Percentiles rank a stretch among this genome's conserved stretches.
These are phyloP conservation scores for Colletotrichum ledebouriae DNA, from an alignment of 2,329 filamentous ascomycete genomes.

Conservation along the genomic window DNA sequence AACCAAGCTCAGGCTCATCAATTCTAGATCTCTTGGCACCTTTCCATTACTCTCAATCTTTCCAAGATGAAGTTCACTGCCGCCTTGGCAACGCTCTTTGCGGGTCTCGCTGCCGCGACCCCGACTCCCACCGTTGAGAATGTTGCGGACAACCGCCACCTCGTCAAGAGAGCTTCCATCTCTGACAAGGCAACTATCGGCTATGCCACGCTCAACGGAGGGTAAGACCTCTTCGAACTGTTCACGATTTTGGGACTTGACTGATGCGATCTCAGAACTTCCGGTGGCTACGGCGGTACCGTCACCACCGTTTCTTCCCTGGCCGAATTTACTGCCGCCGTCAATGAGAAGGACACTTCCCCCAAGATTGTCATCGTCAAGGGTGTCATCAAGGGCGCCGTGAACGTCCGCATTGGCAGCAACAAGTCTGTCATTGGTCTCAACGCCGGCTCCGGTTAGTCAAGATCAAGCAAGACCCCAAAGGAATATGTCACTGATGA, in stretches of 20 bases:
- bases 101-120: conserved; percentile 34
- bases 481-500: background rate
- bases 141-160: conserved; percentile 27
- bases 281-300: conserved; percentile 61
- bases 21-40: conserved; percentile 7
- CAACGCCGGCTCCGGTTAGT: conserved; percentile 41
- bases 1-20: background rate
- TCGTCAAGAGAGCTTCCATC: conserved; percentile 43
- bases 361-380: conserved; percentile 56
- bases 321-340: conserved; percentile 59
- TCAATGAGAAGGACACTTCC: conserved; percentile 53
- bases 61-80: conserved; percentile 35
- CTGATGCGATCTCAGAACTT: conserved; percentile 53
- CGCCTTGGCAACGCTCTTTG: conserved; percentile 33
- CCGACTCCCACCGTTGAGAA: conserved; percentile 41
- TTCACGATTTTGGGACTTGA: accelerated
- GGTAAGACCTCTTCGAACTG: background rate
- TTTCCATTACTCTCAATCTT: background rate
- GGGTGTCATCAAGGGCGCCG: conserved; percentile 53
- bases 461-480: background rate
- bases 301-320: conserved; percentile 63
- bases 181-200: conserved; percentile 51
- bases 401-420: conserved; percentile 55
- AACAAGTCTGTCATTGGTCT: conserved; percentile 60
- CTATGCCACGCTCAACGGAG: conserved; percentile 61